A percentile compares a stretch with the other conserved stretches of the same genome.
These are phyloP conservation scores for Heliamphora ciliata DNA, from an alignment of 179 eudicot genomes.

Conservation along the genomic window DNA sequence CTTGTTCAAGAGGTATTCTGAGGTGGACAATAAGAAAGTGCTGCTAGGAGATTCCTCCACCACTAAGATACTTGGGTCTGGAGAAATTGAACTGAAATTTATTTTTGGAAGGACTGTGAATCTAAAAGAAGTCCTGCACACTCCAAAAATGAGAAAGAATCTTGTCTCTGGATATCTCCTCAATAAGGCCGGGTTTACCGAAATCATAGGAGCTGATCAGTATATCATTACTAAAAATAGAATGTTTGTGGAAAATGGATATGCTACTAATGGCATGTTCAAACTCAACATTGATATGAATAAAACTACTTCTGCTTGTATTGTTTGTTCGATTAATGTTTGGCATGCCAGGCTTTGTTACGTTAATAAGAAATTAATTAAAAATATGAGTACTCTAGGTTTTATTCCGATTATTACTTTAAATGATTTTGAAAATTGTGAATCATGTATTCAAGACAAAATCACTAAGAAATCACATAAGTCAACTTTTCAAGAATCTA, in stretches of 20 bases:
- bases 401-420: no score
- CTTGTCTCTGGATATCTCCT: slow-evolving; percentile 13
- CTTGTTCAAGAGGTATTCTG: slow-evolving; percentile 13
- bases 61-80: neutral
- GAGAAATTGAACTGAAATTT: slow-evolving; percentile 6
- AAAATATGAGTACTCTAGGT: slow-evolving; percentile 9
- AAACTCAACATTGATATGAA: slow-evolving; percentile 11
- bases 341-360: neutral
- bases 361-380: neutral
- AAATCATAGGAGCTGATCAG: neutral
- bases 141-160: slow-evolving; percentile 6
- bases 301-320: neutral
- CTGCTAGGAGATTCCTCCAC: slow-evolving; percentile 12
- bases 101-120: slow-evolving; percentile 3
- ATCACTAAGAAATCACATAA: neutral
- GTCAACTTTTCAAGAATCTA: neutral
- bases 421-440: no score
- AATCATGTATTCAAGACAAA: neutral
- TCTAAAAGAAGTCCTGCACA: slow-evolving; percentile 8
- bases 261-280: slow-evolving; percentile 20
- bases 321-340: no score
- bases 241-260: slow-evolving; percentile 15
- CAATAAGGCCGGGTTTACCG: neutral
- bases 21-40: slow-evolving; percentile 13
- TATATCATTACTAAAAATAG: slow-evolving; percentile 12